These are phyloP conservation scores for Venturia pyrina DNA, from an alignment of 2,329 filamentous ascomycete species.

Conservation along the genomic window DNA sequence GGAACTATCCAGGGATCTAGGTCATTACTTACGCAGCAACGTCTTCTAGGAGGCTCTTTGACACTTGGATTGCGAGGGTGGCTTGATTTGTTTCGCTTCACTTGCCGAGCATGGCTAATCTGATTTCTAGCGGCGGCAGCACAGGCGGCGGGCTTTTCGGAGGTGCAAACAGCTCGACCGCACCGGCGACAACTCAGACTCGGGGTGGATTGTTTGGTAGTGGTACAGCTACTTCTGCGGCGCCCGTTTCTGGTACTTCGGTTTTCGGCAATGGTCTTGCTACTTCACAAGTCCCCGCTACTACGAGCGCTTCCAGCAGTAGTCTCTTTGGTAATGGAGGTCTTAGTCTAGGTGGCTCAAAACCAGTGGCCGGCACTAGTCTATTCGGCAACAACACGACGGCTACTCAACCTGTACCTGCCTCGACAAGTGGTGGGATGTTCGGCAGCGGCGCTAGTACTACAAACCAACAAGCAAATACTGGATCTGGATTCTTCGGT, in stretches of 20 bases:
- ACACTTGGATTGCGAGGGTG: not conserved
- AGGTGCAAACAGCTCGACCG: not conserved
- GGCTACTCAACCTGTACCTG: not conserved
- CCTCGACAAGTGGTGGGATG: conserved; percentile 19
- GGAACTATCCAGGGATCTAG: not conserved
- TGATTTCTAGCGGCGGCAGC: conserved; percentile 16
- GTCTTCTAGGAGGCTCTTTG: not conserved
- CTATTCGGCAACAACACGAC: conserved; percentile 15
- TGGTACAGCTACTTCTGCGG: not conserved
- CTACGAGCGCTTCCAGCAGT: conserved; percentile 18
- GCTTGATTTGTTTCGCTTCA: not conserved
- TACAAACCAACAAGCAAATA: conserved; percentile 18
- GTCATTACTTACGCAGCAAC: not conserved
- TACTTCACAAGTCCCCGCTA: conserved; percentile 13
- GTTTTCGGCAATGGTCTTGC: conserved; percentile 1
- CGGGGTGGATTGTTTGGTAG: conserved; percentile 12
- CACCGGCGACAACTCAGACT: conserved; percentile 17
- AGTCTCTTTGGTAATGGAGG: conserved; percentile 24
- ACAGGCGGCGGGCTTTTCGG: conserved; percentile 15
- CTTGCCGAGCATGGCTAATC: not conserved
- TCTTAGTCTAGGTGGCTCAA: not conserved
- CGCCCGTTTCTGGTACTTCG: not conserved
- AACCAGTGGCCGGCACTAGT: not conserved
- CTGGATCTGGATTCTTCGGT: conserved; percentile 16
- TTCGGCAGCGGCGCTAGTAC: conserved; percentile 16